A percentile compares a stretch with the other conserved stretches of the same genome.
phyloP scores from a whole-genome alignment of 169 alveolate species.

The Perkinsus marinus region DNA sequence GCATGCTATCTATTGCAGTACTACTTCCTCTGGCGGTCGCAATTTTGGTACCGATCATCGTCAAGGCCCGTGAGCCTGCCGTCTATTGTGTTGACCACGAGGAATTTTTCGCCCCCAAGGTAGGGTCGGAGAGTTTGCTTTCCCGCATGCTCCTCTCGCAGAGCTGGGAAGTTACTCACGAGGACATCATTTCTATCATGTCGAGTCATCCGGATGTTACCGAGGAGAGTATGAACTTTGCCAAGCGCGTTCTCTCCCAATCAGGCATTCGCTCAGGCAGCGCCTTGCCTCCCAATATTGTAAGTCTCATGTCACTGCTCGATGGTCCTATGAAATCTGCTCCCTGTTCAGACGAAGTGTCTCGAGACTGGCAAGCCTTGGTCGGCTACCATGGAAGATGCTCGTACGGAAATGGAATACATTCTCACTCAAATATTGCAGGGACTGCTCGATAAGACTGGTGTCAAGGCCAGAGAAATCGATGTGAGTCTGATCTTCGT shows the following conservation, averaged over 20 bases:
- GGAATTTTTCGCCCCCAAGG: neutral
- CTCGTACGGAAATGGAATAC: neutral
- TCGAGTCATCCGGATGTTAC: neutral
- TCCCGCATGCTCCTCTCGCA: neutral
- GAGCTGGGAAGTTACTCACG: neutral
- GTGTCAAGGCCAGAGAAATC: neutral
- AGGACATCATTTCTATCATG: neutral
- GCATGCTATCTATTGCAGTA: neutral
- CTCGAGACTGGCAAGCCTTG: neutral
- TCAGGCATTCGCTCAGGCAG: neutral
- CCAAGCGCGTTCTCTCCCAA: neutral
- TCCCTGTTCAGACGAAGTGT: neutral
- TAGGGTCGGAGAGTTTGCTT: neutral
- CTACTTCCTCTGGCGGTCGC: neutral
- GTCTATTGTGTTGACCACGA: neutral
- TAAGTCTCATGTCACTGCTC: neutral
- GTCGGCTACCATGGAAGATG: neutral
- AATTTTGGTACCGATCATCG: neutral
- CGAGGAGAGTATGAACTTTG: neutral
- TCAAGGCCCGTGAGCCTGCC: neutral
- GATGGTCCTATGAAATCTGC: neutral
- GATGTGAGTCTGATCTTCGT: neutral
- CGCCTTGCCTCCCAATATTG: neutral
- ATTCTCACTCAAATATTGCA: neutral
- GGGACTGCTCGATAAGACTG: neutral